Evolutionary conservation across 2,329 filamentous ascomycete species (phyloP).

Genomic region (Alternaria triticimaculans): DNA sequence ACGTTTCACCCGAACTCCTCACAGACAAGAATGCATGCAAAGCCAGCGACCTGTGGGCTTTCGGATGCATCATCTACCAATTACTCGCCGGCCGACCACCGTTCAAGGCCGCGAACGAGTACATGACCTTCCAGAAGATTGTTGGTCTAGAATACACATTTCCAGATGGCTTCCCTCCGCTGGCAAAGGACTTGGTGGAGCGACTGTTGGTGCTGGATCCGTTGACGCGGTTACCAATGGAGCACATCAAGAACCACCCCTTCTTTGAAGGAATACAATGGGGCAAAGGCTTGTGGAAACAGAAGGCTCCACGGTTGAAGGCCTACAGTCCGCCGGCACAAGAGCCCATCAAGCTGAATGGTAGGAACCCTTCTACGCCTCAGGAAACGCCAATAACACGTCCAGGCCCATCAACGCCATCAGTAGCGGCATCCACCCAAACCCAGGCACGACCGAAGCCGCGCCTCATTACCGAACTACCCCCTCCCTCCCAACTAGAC

Average conservation of each 20-base stretch:
- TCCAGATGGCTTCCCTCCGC: conserved; percentile 82
- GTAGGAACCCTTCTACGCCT: conserved; percentile 37
- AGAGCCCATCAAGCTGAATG: conserved; percentile 65
- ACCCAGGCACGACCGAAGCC: conserved; percentile 61
- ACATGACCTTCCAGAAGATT: conserved; percentile 98
- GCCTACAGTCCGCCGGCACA: conserved; percentile 79
- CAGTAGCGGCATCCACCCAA: conserved; percentile 24
- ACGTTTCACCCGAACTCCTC: conserved; percentile 95
- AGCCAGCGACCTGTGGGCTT: conserved; percentile 96
- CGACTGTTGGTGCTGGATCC: conserved; percentile 90
- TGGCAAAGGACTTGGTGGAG: conserved; percentile 88
- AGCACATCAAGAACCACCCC: conserved; percentile 95
- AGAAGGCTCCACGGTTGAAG: conserved; percentile 85
- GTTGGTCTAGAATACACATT: conserved; percentile 94
- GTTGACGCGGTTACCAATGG: conserved; percentile 80
- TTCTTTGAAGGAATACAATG: conserved; percentile 91
- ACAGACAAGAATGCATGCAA: conserved; percentile 98
- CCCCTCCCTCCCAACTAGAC: conserved; percentile 59
- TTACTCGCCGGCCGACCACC: conserved; percentile 93
- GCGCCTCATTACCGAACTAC: conserved; percentile 88
- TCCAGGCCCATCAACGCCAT: conserved; percentile 38
- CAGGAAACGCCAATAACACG: conserved; percentile 24
- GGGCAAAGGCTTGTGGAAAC: conserved; percentile 85
- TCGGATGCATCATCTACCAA: conserved; percentile 97
- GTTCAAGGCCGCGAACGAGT: conserved; percentile 95